A percentile compares a stretch with the other conserved stretches of the same genome.
Conservation (phyloP, 1,284 basidiomycete species). For the Pulveroboletus sp. region DNA sequence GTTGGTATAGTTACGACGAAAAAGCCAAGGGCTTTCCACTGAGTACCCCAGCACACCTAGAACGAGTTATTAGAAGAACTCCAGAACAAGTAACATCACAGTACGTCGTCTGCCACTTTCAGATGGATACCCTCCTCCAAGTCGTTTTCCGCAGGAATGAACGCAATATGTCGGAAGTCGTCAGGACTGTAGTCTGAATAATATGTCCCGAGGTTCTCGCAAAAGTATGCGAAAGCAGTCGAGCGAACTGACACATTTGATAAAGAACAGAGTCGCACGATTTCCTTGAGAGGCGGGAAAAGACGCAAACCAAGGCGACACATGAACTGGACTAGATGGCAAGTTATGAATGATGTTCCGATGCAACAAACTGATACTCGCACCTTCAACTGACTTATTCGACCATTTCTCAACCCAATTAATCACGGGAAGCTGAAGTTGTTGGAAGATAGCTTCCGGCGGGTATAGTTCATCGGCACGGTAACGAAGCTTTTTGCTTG, state of each 20-base stretch:
- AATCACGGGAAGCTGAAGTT: conserved; percentile 16
- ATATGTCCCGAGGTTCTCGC: conserved; percentile 62
- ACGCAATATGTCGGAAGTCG: conserved; percentile 59
- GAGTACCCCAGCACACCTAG: conserved; percentile 74
- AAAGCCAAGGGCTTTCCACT: conserved; percentile 77
- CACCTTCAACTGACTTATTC: conserved; percentile 74
- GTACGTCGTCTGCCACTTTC: conserved; percentile 63
- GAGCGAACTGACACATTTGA: conserved; percentile 46
- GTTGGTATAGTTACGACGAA: conserved; percentile 56
- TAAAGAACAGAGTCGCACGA: conserved; percentile 68
- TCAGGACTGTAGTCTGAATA: conserved; percentile 64
- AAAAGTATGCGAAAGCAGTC: conserved; percentile 70
- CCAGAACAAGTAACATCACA: neutral
- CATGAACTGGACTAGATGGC: conserved; percentile 44
- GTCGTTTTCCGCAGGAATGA: conserved; percentile 72
- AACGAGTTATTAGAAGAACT: neutral
- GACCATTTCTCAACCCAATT: conserved; percentile 61
- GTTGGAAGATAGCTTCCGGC: conserved; percentile 5
- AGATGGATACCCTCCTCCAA: conserved; percentile 42
- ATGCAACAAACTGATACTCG: no score
- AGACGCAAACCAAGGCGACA: no score
- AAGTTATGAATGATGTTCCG: neutral
- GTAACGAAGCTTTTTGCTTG: neutral
- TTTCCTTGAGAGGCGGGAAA: conserved; percentile 64
- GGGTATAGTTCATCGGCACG: conserved; percentile 5